phyloP scores from a whole-genome alignment of 129 eudicot species.

The Centella asiatica region DNA sequence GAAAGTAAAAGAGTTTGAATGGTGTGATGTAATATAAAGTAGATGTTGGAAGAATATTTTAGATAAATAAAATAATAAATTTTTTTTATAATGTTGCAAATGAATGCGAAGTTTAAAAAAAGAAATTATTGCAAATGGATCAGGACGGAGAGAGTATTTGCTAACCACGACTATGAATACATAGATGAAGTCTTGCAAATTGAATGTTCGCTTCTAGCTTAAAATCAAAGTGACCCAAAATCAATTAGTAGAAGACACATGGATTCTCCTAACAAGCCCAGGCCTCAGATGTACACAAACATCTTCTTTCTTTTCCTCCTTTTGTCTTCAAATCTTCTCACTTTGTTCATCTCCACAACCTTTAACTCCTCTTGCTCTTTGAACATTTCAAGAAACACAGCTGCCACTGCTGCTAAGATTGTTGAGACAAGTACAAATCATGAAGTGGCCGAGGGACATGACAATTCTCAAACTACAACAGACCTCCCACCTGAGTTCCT shows the following conservation, averaged over 20 bases:
- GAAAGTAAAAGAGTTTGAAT: too few relatives aligned
- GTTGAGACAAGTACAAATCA: constrained; percentile 1
- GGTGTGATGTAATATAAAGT: too few relatives aligned
- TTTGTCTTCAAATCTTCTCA: constrained; percentile 46
- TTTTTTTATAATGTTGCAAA: too few relatives aligned
- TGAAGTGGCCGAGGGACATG: background rate
- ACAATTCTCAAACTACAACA: background rate
- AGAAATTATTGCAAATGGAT: too few relatives aligned
- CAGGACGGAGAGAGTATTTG: too few relatives aligned
- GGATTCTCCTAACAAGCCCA: constrained; percentile 27
- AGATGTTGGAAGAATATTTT: too few relatives aligned
- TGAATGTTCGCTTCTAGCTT: constrained; percentile 1
- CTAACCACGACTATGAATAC: too few relatives aligned
- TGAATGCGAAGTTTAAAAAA: too few relatives aligned
- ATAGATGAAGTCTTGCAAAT: background rate
- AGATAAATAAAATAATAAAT: too few relatives aligned
- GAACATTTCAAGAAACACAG: constrained; percentile 10
- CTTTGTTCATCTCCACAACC: constrained; percentile 44
- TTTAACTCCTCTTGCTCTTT: constrained; percentile 34
- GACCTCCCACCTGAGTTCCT: constrained; percentile 48
- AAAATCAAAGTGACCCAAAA: constrained; percentile 16
- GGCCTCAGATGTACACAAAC: background rate
- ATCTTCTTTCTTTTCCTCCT: constrained; percentile 44
- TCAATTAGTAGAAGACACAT: constrained; percentile 11
- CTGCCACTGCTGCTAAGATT: background rate